A percentile compares a stretch with the other conserved stretches of the same genome.
Conservation (phyloP, 257 asterid species). For the Verbascum thapsus region DNA sequence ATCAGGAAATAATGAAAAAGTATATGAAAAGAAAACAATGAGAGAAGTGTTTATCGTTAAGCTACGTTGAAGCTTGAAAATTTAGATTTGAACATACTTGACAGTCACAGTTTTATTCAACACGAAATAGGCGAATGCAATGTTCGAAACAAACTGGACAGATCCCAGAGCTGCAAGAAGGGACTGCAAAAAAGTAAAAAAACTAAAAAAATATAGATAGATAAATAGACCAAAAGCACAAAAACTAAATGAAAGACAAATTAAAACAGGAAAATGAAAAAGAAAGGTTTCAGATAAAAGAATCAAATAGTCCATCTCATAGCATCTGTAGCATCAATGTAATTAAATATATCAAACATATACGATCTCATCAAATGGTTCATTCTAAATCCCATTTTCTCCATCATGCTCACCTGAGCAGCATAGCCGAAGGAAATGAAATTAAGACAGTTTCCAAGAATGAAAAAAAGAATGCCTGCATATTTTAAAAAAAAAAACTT, state of each 20-base stretch:
- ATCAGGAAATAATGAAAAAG: slow-evolving; percentile 3
- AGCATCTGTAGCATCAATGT: slow-evolving; percentile 31
- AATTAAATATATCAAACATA: slow-evolving; percentile 23
- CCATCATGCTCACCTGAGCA: slow-evolving; percentile 77
- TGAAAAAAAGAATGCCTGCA: slow-evolving; percentile 82
- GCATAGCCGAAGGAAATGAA: slow-evolving; percentile 97
- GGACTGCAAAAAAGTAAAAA: slow-evolving; percentile 54
- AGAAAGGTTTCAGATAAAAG: slow-evolving; percentile 11
- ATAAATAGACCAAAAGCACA: slow-evolving; percentile 20
- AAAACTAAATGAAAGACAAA: slow-evolving; percentile 8
- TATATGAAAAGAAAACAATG: slow-evolving; percentile 7
- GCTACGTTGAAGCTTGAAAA: slow-evolving; percentile 18
- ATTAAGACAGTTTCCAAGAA: slow-evolving; percentile 89
- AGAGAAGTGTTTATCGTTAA: slow-evolving; percentile 23
- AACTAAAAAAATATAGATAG: not conserved
- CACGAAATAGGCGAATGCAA: slow-evolving; percentile 85
- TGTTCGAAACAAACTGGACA: slow-evolving; percentile 90
- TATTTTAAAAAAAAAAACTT: slow-evolving; percentile 22
- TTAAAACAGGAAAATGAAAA: slow-evolving; percentile 2
- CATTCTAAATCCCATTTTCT: slow-evolving; percentile 9
- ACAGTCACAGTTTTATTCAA: slow-evolving; percentile 79
- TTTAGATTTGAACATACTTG: slow-evolving; percentile 57
- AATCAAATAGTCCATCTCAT: slow-evolving; percentile 17
- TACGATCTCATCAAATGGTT: slow-evolving; percentile 25
- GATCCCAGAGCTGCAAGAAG: slow-evolving; percentile 99